Conservation (phyloP, 1,284 basidiomycete genomes). For the Ustilago shanxiensis region DNA sequence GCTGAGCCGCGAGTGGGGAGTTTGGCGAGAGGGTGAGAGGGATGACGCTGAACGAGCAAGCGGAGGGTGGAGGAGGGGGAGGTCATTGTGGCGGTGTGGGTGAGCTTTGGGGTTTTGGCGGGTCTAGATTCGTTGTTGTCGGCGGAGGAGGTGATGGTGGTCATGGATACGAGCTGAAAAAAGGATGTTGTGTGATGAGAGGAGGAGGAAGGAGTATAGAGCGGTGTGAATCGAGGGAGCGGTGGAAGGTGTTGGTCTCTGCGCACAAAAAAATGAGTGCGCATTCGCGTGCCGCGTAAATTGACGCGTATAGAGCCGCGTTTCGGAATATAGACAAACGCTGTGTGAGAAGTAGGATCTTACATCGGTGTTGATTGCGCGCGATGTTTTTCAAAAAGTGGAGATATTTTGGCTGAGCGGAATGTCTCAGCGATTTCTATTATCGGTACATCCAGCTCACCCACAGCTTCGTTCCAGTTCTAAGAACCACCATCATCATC, state of each 20-base stretch:
- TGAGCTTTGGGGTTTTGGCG: slow-evolving; percentile 35
- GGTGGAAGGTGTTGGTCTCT: slow-evolving; percentile 33
- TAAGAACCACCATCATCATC: not conserved
- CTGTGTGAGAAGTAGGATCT: not conserved
- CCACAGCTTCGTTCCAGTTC: slow-evolving; percentile 2
- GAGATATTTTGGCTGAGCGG: slow-evolving; percentile 16
- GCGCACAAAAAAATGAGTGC: not conserved
- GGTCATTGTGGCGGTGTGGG: slow-evolving; percentile 8
- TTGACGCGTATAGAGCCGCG: slow-evolving; percentile 16
- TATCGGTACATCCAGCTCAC: not conserved
- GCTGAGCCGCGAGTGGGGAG: slow-evolving; percentile 88
- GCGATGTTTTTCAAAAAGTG: slow-evolving; percentile 6
- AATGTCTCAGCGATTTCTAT: slow-evolving; percentile 1
- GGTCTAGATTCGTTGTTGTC: slow-evolving; percentile 1
- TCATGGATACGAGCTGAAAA: not conserved
- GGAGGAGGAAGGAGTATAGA: not conserved
- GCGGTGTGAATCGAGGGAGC: not conserved
- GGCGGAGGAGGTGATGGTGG: slow-evolving; percentile 15
- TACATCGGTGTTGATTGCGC: slow-evolving; percentile 2
- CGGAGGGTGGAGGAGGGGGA: slow-evolving; percentile 41
- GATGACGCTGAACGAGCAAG: slow-evolving; percentile 87
- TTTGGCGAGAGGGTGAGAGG: slow-evolving; percentile 78
- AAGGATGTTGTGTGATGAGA: slow-evolving; percentile 1
- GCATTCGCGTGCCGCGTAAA: slow-evolving; percentile 35
- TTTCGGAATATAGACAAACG: not conserved